Percentiles rank a stretch among this genome's conserved stretches.
Evolutionary conservation across 805 yeast species (phyloP).

Genomic region (Metschnikowia noctiluminum): DNA sequence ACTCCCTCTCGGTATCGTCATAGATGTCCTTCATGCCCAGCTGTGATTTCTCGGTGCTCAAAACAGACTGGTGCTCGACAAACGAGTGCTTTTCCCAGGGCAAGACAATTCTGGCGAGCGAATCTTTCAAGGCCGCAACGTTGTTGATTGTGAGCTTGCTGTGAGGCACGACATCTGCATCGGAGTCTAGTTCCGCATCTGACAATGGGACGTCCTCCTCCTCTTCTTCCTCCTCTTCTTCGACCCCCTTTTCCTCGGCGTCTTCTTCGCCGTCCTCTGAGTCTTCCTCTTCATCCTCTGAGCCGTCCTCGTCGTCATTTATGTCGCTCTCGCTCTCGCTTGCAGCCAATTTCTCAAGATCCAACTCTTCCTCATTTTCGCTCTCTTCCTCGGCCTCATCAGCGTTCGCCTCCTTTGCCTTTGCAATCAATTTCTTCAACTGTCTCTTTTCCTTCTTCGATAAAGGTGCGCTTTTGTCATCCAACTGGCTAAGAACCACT

Average conservation of each 20-base stretch:
- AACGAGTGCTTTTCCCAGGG: slow-evolving; percentile 68
- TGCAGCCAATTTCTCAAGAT: slow-evolving; percentile 52
- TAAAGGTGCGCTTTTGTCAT: slow-evolving; percentile 25
- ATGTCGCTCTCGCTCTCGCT: slow-evolving; percentile 34
- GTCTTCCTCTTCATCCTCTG: slow-evolving; percentile 26
- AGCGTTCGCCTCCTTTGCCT: slow-evolving; percentile 30
- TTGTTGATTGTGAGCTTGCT: slow-evolving; percentile 88
- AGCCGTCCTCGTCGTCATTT: slow-evolving; percentile 29
- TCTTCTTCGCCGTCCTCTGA: slow-evolving; percentile 25
- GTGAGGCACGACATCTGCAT: slow-evolving; percentile 90
- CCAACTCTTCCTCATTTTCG: slow-evolving; percentile 44
- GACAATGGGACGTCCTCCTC: slow-evolving; percentile 86
- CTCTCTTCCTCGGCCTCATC: slow-evolving; percentile 37
- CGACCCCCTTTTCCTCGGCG: slow-evolving; percentile 41
- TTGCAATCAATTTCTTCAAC: slow-evolving; percentile 46
- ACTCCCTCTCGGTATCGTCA: slow-evolving; percentile 94
- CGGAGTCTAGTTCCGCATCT: slow-evolving; percentile 89
- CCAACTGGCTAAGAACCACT: slow-evolving; percentile 40
- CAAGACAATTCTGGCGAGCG: slow-evolving; percentile 62
- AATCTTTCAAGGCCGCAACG: slow-evolving; percentile 71
- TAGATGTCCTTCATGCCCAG: slow-evolving; percentile 77
- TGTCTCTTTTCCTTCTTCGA: slow-evolving; percentile 65
- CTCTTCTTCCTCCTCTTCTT: slow-evolving; percentile 54
- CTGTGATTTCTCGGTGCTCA: slow-evolving; percentile 59
- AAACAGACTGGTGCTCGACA: slow-evolving; percentile 77